Base-by-base conservation (phyloP, 129 eudicot genomes). In the Pseudognaphalium luteoalbum region DNA sequence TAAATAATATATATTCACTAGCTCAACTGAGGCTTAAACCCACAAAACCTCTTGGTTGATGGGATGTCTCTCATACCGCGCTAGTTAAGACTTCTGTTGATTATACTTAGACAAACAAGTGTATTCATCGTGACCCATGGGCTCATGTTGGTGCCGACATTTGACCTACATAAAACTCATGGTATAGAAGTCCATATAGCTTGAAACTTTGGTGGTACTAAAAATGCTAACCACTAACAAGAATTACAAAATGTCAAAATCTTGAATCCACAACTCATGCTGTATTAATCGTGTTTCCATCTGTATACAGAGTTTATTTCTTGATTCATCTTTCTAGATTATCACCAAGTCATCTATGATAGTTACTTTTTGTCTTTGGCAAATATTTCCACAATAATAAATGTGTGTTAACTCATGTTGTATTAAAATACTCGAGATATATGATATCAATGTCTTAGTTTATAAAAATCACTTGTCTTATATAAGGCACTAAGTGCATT, bases 321-420 rank as follows among this genome's bases (percentile, higher is more conserved):
- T 29, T 15, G 16, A 78, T 71, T 39, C 10, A 78, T 61, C 17
- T 29, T 50, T 4, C 30, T 37, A 72, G 35, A 5, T 51, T 25
- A 22, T 66, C 37, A 80, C 72, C 73, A 59, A 73, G 52, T 80
- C 83, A 57, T 73, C 74, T 28, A 66, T 73, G 83, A 80, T 73
- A 66, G 79, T 19, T 54, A 73, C 75, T 37, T 80, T 14, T 80
- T 73, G 78, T 80, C 71, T 57, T 41, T 39, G 56, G 79, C 79
- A 66, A 22, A 80, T 73, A 15, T 12, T 73, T 80, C 75, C 69
- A 73, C 54, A 66, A 20, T 35, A 63, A 37, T 50, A 34, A 47
- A 52, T 34, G 61, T 66, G 28, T 21, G 52, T 59, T 58, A 29
- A 17, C 52, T 54, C 41, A 59, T 54, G 30, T 65, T 73, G n/a